Conservation (phyloP, 2,329 filamentous ascomycete species). For the Aspergillus sp. region DNA sequence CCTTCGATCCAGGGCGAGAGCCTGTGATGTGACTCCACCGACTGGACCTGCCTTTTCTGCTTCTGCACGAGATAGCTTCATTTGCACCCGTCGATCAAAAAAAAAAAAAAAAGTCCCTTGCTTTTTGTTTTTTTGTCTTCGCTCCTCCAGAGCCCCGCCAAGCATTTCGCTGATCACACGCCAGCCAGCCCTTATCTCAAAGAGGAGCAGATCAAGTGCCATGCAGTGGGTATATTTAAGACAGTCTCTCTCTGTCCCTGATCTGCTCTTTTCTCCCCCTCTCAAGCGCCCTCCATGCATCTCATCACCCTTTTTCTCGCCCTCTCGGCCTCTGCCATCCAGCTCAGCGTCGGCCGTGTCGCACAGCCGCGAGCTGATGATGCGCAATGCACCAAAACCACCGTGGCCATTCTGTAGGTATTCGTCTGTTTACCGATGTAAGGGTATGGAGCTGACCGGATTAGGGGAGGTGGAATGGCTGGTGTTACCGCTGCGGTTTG, state of each 20-base stretch:
- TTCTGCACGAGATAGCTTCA: not conserved
- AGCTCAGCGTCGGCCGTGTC: conserved; percentile 15
- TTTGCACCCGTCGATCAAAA: not conserved
- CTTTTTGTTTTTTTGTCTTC: not conserved
- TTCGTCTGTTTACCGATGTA: not conserved
- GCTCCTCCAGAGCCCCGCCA: not conserved
- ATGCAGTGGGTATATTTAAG: not conserved
- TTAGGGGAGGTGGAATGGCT: conserved; percentile 58
- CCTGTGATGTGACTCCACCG: not conserved
- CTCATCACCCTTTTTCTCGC: not conserved
- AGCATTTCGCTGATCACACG: conserved; percentile 5
- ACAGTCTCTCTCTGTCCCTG: not conserved
- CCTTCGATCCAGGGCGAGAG: not conserved
- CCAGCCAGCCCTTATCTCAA: conserved; percentile 5
- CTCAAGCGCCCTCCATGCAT: not conserved
- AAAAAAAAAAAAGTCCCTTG: not conserved
- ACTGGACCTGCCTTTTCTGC: conserved; percentile 6
- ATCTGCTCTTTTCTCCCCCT: not conserved
- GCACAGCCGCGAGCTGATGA: conserved; percentile 18
- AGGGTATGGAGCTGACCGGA: not conserved
- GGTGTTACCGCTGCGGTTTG: conserved; percentile 62
- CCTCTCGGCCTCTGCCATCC: not conserved
- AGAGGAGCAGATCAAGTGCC: not conserved
- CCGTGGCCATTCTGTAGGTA: conserved; percentile 35
- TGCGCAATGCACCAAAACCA: conserved; percentile 29